Evolutionary conservation across 257 asterid species (phyloP), one percentile per base, ranked within the genome.

Genomic region (Ballota nigra): DNA sequence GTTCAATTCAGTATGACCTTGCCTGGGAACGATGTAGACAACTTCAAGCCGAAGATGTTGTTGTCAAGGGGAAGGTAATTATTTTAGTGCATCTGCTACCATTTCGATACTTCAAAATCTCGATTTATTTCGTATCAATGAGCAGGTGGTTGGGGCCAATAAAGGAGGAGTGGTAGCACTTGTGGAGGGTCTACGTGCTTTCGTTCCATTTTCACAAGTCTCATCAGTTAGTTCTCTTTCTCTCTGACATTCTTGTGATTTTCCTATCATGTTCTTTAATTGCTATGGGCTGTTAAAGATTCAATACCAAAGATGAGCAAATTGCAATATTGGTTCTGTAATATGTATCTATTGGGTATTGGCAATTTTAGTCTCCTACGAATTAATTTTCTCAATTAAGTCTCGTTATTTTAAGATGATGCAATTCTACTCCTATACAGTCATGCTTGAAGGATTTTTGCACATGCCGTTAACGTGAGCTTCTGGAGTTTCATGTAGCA

Each of bases 11-110:
- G 62, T 85, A 83, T 71, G 97, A 90, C 70, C 88, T 95, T 52
- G 98, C 98, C 2, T 95, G 99, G 99, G 99, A 95, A 80, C 80
- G 99, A 22, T 89, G 96, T 71, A 78, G 97, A 71, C 98, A 92
- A 78, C 98, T 95, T 70, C 98, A 95, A 88, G 89, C 98, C 18
- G 99, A 95, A 83, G 99, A 92, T 76, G 97, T 88, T n/a, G 88
- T 88, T 77, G 73, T 92, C 79, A 95, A 88, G 89, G 98, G 98
- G 60, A 87, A 87, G 96, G 99, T 91, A 77, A 49, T 87, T 63
- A 61, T 69, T 60, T 34, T n/a, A 47, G 18, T 41, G 40, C 28
- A 16, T 43, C 51, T 43, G 53, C 63, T n/a, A 38, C 45, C 63
- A 20, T 49, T 71, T 57, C 57, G 9, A 38, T 47, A 10, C 9